phyloP scores from a whole-genome alignment of 2,329 filamentous ascomycete species.

The Sporothrix mexicana region DNA sequence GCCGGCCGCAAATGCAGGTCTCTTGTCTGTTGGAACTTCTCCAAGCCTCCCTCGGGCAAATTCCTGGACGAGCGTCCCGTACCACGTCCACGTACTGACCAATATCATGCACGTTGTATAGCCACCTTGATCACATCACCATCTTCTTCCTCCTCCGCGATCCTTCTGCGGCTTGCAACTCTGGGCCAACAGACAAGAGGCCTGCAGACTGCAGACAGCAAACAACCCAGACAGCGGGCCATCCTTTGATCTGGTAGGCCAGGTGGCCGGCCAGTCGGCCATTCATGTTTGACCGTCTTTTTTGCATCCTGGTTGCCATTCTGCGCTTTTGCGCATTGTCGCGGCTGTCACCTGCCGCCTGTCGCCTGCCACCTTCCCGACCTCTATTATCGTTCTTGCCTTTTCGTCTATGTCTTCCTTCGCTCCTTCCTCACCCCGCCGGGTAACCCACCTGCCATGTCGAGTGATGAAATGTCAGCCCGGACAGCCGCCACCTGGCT shows the following conservation, averaged over 20 bases:
- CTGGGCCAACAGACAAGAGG: no score
- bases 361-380: not conserved
- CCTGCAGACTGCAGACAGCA: no score
- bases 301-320: not conserved
- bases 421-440: not conserved
- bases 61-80: no score
- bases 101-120: not conserved
- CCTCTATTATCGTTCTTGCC: not conserved
- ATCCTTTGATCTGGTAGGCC: no score
- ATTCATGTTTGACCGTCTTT: no score
- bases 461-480: slow-evolving; percentile 19
- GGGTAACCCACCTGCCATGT: not conserved
- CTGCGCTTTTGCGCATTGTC: not conserved
- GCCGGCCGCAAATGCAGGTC: not conserved
- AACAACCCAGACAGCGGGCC: no score
- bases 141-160: no score
- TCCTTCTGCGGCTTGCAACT: no score
- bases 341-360: not conserved
- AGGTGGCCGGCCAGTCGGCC: no score
- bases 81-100: no score
- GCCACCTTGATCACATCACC: not conserved
- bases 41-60: not conserved
- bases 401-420: not conserved
- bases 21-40: not conserved
- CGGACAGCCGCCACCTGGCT: slow-evolving; percentile 6